Percentiles rank a stretch among this genome's conserved stretches.
Evolutionary conservation across 768 basidiomycete species (phyloP).

Genomic region (Candolleomyces eurysporus): DNA sequence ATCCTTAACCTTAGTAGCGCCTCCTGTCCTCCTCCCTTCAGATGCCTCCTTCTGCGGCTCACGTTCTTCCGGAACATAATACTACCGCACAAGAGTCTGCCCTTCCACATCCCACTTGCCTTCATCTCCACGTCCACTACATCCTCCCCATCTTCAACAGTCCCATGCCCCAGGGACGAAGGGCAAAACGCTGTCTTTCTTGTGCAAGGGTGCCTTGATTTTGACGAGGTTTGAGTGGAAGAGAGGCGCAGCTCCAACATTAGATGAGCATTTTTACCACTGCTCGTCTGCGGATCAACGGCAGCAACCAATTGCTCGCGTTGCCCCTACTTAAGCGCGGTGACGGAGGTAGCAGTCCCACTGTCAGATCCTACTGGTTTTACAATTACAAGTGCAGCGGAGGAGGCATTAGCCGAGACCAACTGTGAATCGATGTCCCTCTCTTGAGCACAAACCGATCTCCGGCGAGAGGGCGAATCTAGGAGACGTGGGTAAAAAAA

Average conservation of each 20-base stretch:
- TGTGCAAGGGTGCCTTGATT: not conserved
- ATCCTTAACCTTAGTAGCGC: constrained; percentile 21
- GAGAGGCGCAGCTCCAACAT: constrained; percentile 10
- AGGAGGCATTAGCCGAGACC: not conserved
- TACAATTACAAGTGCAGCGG: not conserved
- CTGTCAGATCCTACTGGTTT: not conserved
- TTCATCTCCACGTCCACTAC: constrained; percentile 40
- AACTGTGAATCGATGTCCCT: not conserved
- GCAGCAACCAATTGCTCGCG: not conserved
- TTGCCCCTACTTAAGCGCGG: not conserved
- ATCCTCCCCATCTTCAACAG: constrained; percentile 14
- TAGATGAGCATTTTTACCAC: not conserved
- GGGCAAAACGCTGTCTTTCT: constrained; percentile 6
- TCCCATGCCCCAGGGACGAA: constrained; percentile 13
- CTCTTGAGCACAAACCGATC: constrained; percentile 5
- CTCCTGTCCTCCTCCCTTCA: constrained; percentile 29
- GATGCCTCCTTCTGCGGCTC: constrained; percentile 29
- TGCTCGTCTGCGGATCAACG: not conserved
- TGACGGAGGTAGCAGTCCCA: not conserved
- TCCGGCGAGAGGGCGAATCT: constrained; percentile 9
- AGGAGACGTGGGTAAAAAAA: constrained; percentile 49
- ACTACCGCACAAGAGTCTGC: constrained; percentile 54
- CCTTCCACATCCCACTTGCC: constrained; percentile 46
- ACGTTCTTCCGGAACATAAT: constrained; percentile 35
- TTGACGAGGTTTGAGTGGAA: not conserved